Base-by-base conservation (phyloP, 176 grass and related monocot species). In the Aegilops umbellulata region DNA sequence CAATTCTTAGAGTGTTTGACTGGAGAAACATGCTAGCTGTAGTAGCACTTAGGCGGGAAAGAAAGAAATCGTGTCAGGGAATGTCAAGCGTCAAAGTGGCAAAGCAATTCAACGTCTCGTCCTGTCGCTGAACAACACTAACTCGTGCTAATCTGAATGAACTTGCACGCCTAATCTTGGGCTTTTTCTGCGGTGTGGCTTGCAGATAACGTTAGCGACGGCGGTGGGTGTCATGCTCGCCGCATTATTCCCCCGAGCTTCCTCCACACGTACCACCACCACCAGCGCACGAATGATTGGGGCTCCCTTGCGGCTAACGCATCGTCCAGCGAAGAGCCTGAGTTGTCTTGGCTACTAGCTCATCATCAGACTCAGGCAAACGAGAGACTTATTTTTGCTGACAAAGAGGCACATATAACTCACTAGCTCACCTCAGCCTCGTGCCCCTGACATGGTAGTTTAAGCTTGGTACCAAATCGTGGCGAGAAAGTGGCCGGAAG, bases 191-290 rank as follows among this genome's bases (percentile, higher is more conserved):
- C 6, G 1, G 0, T 13, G 5, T 84, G 25, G 85, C 83, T 90
- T 87, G 82, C 88, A 93, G 93, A 89, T 86, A 77, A 90, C 86
- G 82, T 90, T 84, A 81, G 7, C 6, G 85, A 22, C 42, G 73
- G 86, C 88, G 84, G 91, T 90, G 61, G 86, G 90, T 90, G 78
- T 77, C 79, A 88, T 92, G 55, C 82, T 90, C 90, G 88, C 86
- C 41, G 79, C 85, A 77, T 92, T 95, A 90, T 91, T 94, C 88
- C 86, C 84, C 78, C 78, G 77, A 88, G 67, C 88, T 90, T 95
- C 93, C 74, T 77, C 35, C 75, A 78, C 88, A 86, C 86, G 88
- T 80, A 88, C 89, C 78, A 10, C 23, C n/a, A 61, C 23, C 70
- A 47, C 70, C 61, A 2, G 68, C 53, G 30, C 57, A 71, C 60